phyloP scores from a whole-genome alignment of 2,329 filamentous ascomycete species.

The Colletotrichum somersetense region DNA sequence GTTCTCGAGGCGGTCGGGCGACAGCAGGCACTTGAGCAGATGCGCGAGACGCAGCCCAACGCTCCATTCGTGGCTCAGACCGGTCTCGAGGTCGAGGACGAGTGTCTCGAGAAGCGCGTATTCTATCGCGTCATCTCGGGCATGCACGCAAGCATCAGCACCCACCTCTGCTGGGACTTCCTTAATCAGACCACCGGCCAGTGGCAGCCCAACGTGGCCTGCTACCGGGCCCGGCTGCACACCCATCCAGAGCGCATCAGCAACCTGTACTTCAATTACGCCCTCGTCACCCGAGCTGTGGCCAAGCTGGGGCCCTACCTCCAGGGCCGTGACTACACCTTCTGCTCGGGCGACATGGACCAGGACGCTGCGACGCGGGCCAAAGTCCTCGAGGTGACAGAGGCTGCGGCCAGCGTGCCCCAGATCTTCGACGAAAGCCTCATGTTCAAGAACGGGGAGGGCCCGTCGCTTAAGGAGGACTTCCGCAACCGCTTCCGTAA shows the following conservation, averaged over 20 bases:
- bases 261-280: constrained; percentile 99
- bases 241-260: constrained; percentile 89
- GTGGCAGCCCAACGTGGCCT: constrained; percentile 91
- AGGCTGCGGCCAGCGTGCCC: constrained; percentile 75
- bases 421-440: constrained; percentile 94
- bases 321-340: constrained; percentile 78
- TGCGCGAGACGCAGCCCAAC: constrained; percentile 67
- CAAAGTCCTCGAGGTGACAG: constrained; percentile 83
- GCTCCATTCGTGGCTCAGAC: constrained; percentile 72
- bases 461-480: constrained; percentile 89
- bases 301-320: constrained; percentile 90
- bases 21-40: constrained; percentile 72
- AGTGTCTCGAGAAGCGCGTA: constrained; percentile 98
- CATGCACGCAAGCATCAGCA: constrained; percentile 98
- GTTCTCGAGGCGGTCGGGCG: constrained; percentile 71
- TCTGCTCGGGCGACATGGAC: constrained; percentile 86
- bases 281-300: constrained; percentile 90
- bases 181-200: constrained; percentile 93
- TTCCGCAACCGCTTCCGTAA: constrained; percentile 98
- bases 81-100: constrained; percentile 83
- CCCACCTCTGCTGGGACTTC: constrained; percentile 96
- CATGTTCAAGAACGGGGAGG: constrained; percentile 89
- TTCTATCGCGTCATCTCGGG: constrained; percentile 96
- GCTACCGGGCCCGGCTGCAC: constrained; percentile 90
- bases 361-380: constrained; percentile 85